These are phyloP conservation scores for Aspergillus coremiiformis DNA, from an alignment of 495 filamentous ascomycete genomes.

Conservation along the genomic window DNA sequence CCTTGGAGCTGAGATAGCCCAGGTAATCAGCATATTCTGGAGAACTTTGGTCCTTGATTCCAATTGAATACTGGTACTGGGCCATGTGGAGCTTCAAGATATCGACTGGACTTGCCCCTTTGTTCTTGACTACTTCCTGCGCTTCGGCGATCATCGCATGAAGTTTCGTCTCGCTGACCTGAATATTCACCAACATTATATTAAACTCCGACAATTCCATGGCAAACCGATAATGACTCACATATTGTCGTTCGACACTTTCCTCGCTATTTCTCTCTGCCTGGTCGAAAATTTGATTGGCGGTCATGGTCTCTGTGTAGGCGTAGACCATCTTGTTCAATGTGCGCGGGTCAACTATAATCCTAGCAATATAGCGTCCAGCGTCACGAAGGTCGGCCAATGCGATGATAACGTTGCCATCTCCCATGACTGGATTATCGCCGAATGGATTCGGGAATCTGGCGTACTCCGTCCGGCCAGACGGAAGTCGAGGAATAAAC, in stretches of 20 bases:
- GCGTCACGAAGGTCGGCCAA: slow-evolving; percentile 35
- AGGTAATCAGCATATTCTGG: slow-evolving; percentile 36
- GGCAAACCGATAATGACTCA: slow-evolving; percentile 8
- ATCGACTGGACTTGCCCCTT: no score
- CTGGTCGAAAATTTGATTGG: slow-evolving; percentile 25
- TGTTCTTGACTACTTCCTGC: no score
- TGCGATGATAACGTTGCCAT: slow-evolving; percentile 23
- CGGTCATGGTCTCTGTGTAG: slow-evolving; percentile 24
- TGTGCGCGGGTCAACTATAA: slow-evolving; percentile 35
- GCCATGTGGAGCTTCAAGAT: neutral
- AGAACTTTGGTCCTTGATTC: slow-evolving; percentile 35
- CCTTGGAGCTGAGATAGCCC: slow-evolving; percentile 34
- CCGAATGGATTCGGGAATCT: slow-evolving; percentile 4
- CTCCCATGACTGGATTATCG: slow-evolving; percentile 11
- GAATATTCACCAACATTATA: no score
- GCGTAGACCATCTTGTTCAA: slow-evolving; percentile 35
- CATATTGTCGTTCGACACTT: slow-evolving; percentile 21
- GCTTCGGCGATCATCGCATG: no score
- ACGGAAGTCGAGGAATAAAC: slow-evolving; percentile 23
- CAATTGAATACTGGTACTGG: slow-evolving; percentile 25
- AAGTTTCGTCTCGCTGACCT: no score
- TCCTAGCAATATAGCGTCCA: slow-evolving; percentile 32
- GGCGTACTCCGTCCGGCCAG: slow-evolving; percentile 28
- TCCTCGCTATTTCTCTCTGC: slow-evolving; percentile 30
- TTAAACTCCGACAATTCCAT: no score